Evolutionary conservation across 2,329 filamentous ascomycete species (phyloP).

Genomic region (Fusarium haematococcum): DNA sequence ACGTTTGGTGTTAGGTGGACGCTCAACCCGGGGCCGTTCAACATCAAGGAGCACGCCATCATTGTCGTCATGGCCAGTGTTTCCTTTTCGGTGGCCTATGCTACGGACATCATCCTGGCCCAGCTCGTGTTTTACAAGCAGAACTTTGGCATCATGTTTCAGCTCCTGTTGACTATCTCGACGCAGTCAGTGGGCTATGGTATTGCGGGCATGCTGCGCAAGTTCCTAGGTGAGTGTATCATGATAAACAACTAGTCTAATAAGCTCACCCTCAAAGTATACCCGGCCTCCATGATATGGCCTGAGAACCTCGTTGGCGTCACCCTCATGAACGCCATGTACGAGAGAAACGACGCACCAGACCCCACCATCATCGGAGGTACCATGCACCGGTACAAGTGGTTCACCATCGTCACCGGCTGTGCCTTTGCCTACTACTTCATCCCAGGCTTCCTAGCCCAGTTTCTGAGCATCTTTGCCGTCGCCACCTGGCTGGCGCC

Average conservation of each 20-base stretch:
- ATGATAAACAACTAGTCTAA: background rate
- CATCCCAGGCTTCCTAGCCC: conserved; percentile 76
- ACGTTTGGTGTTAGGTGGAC: conserved; percentile 67
- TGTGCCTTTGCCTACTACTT: conserved; percentile 75
- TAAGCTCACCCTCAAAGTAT: conserved; percentile 54
- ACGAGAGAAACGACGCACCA: conserved; percentile 66
- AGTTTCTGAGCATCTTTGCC: conserved; percentile 77
- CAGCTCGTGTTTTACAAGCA: conserved; percentile 79
- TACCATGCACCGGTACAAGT: conserved; percentile 72
- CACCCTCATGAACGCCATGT: conserved; percentile 78
- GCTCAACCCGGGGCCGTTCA: conserved; percentile 77
- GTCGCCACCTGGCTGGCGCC: conserved; percentile 80
- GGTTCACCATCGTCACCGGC: conserved; percentile 70
- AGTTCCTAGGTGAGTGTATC: conserved; percentile 65
- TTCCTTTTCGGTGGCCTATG: conserved; percentile 76
- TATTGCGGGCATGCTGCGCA: conserved; percentile 75
- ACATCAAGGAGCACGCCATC: conserved; percentile 76
- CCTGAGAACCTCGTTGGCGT: conserved; percentile 75
- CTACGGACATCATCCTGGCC: conserved; percentile 79
- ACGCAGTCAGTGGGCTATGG: conserved; percentile 78
- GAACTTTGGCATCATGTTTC: conserved; percentile 74
- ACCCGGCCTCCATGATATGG: conserved; percentile 81
- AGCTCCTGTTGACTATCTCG: conserved; percentile 74
- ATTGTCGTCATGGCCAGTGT: conserved; percentile 80
- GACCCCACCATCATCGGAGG: conserved; percentile 71